Conservation (phyloP, 2,329 filamentous ascomycete species). For the Alternaria conjuncta region DNA sequence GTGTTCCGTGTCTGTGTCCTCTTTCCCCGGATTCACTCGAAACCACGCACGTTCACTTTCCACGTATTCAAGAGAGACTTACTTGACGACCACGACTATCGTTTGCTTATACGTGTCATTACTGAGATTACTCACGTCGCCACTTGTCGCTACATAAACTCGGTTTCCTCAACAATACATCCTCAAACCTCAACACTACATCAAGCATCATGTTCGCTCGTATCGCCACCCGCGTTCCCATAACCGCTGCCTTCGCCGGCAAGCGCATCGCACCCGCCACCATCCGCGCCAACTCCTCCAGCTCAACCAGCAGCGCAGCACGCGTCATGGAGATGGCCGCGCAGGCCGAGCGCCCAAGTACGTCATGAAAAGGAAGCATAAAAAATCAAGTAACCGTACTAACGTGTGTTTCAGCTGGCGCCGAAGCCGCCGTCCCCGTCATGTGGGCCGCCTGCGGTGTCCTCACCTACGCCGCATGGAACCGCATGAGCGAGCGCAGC, state of each 20-base stretch:
- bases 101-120: conserved; percentile 11
- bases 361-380: conserved; percentile 4
- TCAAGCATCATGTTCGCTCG: conserved; percentile 30
- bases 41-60: conserved; percentile 1
- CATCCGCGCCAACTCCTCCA: conserved; percentile 41
- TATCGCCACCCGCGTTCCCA: conserved; percentile 31
- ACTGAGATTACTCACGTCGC: neutral
- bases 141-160: neutral
- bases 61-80: neutral
- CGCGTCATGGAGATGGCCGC: conserved; percentile 41
- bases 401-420: conserved; percentile 12
- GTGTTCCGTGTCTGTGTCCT: conserved; percentile 1
- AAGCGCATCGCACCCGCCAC: conserved; percentile 27
- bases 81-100: neutral
- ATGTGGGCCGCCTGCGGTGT: conserved; percentile 41
- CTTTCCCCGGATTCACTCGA: conserved; percentile 11
- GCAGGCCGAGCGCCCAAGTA: conserved; percentile 40
- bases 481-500: conserved; percentile 35
- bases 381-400: neutral
- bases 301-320: conserved; percentile 26
- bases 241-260: conserved; percentile 27
- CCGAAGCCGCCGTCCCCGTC: conserved; percentile 41
- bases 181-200: neutral
- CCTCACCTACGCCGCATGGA: conserved; percentile 37
- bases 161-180: neutral